Evolutionary conservation across 1,284 basidiomycete species (phyloP), one percentile per base, ranked within the genome.

Genomic region (Coniferiporia weirii): DNA sequence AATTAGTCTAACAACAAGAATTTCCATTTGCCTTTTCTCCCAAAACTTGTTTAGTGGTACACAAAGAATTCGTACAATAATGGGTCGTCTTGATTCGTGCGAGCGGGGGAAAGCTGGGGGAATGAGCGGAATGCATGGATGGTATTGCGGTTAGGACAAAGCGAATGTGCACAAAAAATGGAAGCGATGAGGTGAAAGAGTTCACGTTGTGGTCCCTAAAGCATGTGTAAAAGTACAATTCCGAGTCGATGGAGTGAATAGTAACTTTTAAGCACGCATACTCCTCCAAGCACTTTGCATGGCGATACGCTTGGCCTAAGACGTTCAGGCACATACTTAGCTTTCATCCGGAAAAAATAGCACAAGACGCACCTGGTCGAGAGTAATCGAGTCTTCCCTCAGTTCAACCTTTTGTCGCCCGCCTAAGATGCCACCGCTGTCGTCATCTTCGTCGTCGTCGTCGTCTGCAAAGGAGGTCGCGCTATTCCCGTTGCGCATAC

Each of bases 301-400:
- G 4, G 76, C 75, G 57, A 78, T 78, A 9, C 76, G 68, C 64
- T 72, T 69, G 7, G 75, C 75, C 74, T 76, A 56, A 15, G 20
- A 34, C 27, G 13, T 44, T 12, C 48, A 48, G 38, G 53, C 35
- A 48, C 47, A 60, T 17, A 27, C 40, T 52, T 32, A 49, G 43
- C 32, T 9, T 3, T 27, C 62, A 48, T 60, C 52, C 52, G 34
- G 51, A 13, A 13, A 19, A 51, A 47, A 22, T 51, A 49, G 49
- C 40, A 48, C 34, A 57, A 63, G 32, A 13, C 9, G 44, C 67
- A 91, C 91, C 82, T 95, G 93, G 64, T 95, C 93, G 63, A 95
- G 78, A 10, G 89, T 88, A 69, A 95, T 94, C 32, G 87, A 85
- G 66, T 86, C 89, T 68, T 91, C 89, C 65, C 79, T 79, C 64